Evolutionary conservation across 768 basidiomycete species (phyloP).

Genomic region (Pleurotus sapidus): DNA sequence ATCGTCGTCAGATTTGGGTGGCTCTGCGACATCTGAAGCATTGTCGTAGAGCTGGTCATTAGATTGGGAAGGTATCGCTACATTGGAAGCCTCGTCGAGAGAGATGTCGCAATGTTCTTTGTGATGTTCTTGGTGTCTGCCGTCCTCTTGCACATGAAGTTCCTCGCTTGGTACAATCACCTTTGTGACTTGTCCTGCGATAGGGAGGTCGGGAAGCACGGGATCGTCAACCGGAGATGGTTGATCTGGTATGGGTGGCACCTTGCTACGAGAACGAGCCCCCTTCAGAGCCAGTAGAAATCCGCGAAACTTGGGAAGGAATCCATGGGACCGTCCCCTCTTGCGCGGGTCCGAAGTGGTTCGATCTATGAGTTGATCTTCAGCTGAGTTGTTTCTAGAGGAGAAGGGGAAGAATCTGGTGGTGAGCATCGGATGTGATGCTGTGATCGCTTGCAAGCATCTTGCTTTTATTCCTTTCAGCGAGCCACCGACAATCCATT

Average conservation of each 20-base stretch:
- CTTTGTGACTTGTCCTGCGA: neutral
- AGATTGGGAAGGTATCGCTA: neutral
- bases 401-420: neutral
- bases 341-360: neutral
- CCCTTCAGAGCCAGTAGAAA: neutral
- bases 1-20: neutral
- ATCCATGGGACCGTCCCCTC: neutral
- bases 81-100: no score
- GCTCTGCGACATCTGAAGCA: neutral
- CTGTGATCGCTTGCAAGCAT: neutral
- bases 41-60: neutral
- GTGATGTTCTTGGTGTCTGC: no score
- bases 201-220: neutral
- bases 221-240: no score
- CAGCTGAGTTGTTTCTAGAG: neutral
- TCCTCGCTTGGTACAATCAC: neutral
- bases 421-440: neutral
- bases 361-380: no score
- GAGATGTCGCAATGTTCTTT: no score
- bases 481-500: neutral
- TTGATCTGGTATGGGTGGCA: no score
- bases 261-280: neutral
- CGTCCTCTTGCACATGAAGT: neutral
- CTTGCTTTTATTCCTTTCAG: neutral
- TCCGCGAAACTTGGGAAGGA: neutral